Evolutionary conservation across 2,329 filamentous ascomycete species (phyloP).

Genomic region (Westerdykella aurantiaca): DNA sequence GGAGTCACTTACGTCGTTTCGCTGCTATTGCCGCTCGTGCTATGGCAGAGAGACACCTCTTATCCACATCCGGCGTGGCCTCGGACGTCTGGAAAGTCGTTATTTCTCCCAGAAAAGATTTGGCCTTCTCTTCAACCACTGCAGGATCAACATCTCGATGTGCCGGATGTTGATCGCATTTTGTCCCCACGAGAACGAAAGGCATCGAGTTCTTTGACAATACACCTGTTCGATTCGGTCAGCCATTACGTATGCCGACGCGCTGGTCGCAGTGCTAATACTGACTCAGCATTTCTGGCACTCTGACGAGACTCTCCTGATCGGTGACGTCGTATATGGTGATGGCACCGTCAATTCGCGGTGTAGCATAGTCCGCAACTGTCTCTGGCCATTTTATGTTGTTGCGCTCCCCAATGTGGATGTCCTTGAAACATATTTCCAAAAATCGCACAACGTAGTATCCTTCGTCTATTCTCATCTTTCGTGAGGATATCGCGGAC

Average conservation of each 20-base stretch:
- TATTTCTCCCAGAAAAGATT: constrained; percentile 56
- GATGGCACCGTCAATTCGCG: constrained; percentile 74
- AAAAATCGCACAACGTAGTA: constrained; percentile 54
- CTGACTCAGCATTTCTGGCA: constrained; percentile 76
- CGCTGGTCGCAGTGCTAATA: constrained; percentile 17
- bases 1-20: constrained; percentile 57
- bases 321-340: constrained; percentile 85
- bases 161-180: constrained; percentile 73
- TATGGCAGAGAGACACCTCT: constrained; percentile 69
- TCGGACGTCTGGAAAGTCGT: constrained; percentile 68
- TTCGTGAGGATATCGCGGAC: constrained; percentile 44
- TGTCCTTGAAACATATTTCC: constrained; percentile 50
- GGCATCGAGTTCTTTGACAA: constrained; percentile 68
- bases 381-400: constrained; percentile 53
- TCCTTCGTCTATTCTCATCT: constrained; percentile 52
- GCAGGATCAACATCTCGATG: constrained; percentile 66
- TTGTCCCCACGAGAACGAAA: constrained; percentile 77
- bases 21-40: constrained; percentile 63
- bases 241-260: constrained; percentile 5
- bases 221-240: constrained; percentile 52
- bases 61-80: constrained; percentile 64
- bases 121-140: constrained; percentile 59
- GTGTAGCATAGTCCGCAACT: constrained; percentile 61
- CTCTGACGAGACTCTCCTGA: constrained; percentile 64
- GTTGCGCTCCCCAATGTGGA: constrained; percentile 47